phyloP scores from a whole-genome alignment of 2,329 filamentous ascomycete species.

The Alternaria rosae region DNA sequence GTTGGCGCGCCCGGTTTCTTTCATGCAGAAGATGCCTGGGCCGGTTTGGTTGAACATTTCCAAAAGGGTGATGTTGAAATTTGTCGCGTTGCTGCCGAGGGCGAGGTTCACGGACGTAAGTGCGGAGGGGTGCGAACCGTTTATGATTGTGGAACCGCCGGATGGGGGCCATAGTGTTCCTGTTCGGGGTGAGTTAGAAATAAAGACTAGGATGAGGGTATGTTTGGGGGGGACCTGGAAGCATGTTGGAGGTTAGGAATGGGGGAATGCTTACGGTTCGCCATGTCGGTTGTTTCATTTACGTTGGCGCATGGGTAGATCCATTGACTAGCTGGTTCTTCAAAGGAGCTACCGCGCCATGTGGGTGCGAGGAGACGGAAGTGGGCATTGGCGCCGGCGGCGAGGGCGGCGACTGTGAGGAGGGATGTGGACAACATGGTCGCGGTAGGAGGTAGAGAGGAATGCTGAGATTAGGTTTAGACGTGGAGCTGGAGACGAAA shows the following conservation, averaged over 20 bases:
- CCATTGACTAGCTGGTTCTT: constrained; percentile 48
- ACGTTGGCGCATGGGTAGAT: constrained; percentile 53
- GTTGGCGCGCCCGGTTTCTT: constrained; percentile 40
- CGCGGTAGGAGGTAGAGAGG: too few species aligned
- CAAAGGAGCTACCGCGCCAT: constrained; percentile 55
- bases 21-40: constrained; percentile 57
- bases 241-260: too few species aligned
- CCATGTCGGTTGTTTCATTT: constrained; percentile 45
- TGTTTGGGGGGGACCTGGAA: too few species aligned
- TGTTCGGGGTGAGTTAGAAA: neutral
- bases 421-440: constrained; percentile 33
- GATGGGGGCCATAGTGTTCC: constrained; percentile 53
- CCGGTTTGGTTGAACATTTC: constrained; percentile 58
- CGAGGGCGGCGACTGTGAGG: constrained; percentile 31
- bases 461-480: neutral
- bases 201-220: too few species aligned
- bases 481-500: neutral
- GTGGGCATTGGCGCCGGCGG: constrained; percentile 50
- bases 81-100: constrained; percentile 51
- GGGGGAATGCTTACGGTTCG: constrained; percentile 49
- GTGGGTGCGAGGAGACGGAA: constrained; percentile 53
- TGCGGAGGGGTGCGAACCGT: constrained; percentile 53
- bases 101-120: constrained; percentile 59
- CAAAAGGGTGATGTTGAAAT: constrained; percentile 57
- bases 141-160: constrained; percentile 54